Base-by-base conservation (phyloP, 2,329 filamentous ascomycete species). In the Fusarium palustre region DNA sequence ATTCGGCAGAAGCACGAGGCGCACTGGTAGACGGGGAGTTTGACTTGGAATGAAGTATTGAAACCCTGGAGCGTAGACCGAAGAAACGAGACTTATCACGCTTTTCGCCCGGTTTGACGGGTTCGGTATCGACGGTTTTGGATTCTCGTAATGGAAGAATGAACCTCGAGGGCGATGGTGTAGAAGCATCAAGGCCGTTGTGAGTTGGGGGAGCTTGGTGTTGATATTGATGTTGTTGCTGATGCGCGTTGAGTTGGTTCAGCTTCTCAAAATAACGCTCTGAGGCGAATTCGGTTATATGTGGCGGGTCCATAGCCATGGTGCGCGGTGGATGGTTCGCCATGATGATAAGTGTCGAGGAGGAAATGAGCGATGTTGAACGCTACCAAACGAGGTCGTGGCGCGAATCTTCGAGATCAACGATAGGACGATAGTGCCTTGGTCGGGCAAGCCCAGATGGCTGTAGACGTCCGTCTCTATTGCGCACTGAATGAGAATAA, bases 261-360 rank as follows among this genome's bases (percentile, higher is more conserved):
- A 90, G 77, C 79, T 91, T 91, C 56, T 85, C 84, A 69, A 90
- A 88, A 75, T 89, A 91, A 68, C 86, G 86, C 77, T 87, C 83
- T 45, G 88, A 91, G 65, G 87, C 88, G 79, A 91, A 91, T 77
- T 91, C 88, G 64, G 88, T 89, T 66, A 88, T 83, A 69, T 90
- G 88, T 71, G 85, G 83, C 74, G 86, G 87, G 69, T 90, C 88
- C 87, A 90, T 89, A 74, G 78, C 78, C 76, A 73, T 68, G 66
- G 74, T 72, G 46, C 72, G 73, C 52, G 72, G 69, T 54, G 72
- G 71, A 53, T 71, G 69, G 66, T 79, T 76, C 61, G 79, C 73
- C 79, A 81, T 81, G 71, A 46, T 73, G 68, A 59, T 45, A 18
- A 55, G 49, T 30, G 42, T 63, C 38, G 58, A 56, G 49, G 25